Evolutionary conservation across 2,329 filamentous ascomycete species (phyloP), one percentile per base, ranked within the genome.

Genomic region (Gliomastix tumulicola): DNA sequence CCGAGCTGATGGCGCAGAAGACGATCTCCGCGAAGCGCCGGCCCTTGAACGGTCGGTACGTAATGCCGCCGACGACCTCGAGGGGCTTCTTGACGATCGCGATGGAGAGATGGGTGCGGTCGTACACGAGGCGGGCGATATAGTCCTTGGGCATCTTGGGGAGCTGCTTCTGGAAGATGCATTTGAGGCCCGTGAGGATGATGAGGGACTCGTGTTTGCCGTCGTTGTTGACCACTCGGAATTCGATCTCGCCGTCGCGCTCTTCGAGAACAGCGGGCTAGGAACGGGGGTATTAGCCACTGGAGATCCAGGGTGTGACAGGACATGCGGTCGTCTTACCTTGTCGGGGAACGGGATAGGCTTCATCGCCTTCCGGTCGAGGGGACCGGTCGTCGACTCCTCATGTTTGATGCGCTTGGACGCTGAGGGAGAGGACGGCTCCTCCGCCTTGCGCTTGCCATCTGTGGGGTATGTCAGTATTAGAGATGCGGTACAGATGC

Each of bases 91-190:
- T 97, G 49, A 97, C 87, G 53, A 98, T 97, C 17, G 92, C 92
- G 49, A 98, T 95, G 27, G 88, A 95, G 42, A 97, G 60, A 66
- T 98, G 92, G 6, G 90, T 95, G 36, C 92, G 82, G 61, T 98
- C 92, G 64, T 98, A 98, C 40, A 98, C 92, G 7, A 98, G 78
- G 27, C 92, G 85, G 5, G 92, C 92, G 49, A 98, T 97, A 59
- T 98, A 98, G 55, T 97, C 92, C 61, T 97, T 96, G 12, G 92
- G 92, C 92, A 98, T 98, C 62, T 97, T 97, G 1, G 92, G 92
- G 6, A 98, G 71, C 56, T 98, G 92, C 51, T 97, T 97, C 58
- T 98, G 92, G 53, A 98, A 97, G 46, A 98, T 94, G 55, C 89
- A 95, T 58, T 97, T 98, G 38, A 98, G 70, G 12, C 92, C 92